These are phyloP conservation scores for Monosporascus sp. DNA, from an alignment of 2,329 filamentous ascomycete species.

Conservation along the genomic window DNA sequence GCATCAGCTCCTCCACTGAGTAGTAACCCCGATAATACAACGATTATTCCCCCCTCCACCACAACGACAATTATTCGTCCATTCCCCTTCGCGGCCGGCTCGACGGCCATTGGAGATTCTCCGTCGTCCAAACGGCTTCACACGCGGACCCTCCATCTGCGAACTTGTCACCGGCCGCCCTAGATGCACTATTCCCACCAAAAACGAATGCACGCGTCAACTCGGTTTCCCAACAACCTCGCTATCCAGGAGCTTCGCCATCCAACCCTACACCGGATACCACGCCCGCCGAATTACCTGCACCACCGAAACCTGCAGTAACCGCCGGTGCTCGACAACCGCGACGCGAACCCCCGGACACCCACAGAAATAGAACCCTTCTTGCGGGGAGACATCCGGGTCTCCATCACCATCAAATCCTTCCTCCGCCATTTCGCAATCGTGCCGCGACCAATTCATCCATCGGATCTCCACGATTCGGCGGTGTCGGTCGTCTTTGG, in stretches of 20 bases:
- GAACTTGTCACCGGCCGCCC: slow-evolving; percentile 22
- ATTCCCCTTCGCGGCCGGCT: slow-evolving; percentile 12
- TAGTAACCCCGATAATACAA: too few relatives aligned
- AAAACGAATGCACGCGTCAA: slow-evolving; percentile 5
- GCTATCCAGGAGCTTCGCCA: slow-evolving; percentile 2
- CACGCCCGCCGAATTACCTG: not conserved
- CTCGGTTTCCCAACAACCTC: slow-evolving; percentile 11
- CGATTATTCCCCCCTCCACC: too few relatives aligned
- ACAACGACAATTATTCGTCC: not conserved
- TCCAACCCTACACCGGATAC: not conserved
- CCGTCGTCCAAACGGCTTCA: slow-evolving; percentile 27
- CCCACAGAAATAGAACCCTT: slow-evolving; percentile 16
- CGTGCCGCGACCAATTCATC: slow-evolving; percentile 26
- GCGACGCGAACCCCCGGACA: not conserved
- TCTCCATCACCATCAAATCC: slow-evolving; percentile 13
- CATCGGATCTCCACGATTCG: slow-evolving; percentile 32
- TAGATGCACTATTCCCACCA: slow-evolving; percentile 13
- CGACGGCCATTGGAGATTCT: slow-evolving; percentile 14
- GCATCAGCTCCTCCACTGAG: too few relatives aligned
- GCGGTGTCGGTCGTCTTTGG: slow-evolving; percentile 47
- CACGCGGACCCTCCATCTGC: slow-evolving; percentile 17
- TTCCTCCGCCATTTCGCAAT: slow-evolving; percentile 40
- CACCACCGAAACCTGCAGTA: slow-evolving; percentile 5
- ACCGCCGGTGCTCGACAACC: slow-evolving; percentile 1
- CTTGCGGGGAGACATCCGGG: slow-evolving; percentile 11